phyloP scores from a whole-genome alignment of 148 eudicot species.

The Chenopodium berlandieri region DNA sequence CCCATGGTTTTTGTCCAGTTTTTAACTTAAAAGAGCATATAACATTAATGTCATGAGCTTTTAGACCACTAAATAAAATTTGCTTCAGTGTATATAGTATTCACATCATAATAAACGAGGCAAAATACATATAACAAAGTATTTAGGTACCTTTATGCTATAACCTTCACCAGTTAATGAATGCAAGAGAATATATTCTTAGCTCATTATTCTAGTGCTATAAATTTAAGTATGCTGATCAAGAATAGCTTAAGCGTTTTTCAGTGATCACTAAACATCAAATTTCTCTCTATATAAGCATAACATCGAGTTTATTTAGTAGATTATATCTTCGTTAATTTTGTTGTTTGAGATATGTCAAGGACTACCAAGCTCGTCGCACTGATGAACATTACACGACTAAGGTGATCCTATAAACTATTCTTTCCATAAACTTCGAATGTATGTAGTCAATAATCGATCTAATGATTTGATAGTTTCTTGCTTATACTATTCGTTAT shows the following conservation, averaged over 20 bases:
- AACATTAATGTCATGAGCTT: not conserved
- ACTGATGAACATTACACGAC: not conserved
- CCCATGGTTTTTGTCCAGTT: not conserved
- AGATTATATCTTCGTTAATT: not conserved
- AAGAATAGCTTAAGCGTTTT: not conserved
- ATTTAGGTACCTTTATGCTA: not conserved
- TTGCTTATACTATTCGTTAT: too few species aligned
- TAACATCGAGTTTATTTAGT: not conserved
- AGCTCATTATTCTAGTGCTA: not conserved
- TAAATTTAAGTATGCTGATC: not conserved
- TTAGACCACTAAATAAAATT: not conserved
- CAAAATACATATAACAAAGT: not conserved
- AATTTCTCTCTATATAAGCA: not conserved
- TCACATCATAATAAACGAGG: not conserved
- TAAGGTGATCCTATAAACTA: not conserved
- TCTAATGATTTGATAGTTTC: too few species aligned
- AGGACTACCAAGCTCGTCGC: constrained; percentile 1
- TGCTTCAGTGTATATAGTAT: not conserved
- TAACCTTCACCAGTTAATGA: not conserved
- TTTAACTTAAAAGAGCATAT: not conserved
- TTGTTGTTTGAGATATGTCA: not conserved
- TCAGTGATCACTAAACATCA: not conserved
- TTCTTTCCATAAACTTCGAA: not conserved
- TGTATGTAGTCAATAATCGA: too few species aligned
- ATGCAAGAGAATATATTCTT: constrained; percentile 9